These are phyloP conservation scores for Lactarius vividus DNA, from an alignment of 768 basidiomycete species.

Conservation along the genomic window DNA sequence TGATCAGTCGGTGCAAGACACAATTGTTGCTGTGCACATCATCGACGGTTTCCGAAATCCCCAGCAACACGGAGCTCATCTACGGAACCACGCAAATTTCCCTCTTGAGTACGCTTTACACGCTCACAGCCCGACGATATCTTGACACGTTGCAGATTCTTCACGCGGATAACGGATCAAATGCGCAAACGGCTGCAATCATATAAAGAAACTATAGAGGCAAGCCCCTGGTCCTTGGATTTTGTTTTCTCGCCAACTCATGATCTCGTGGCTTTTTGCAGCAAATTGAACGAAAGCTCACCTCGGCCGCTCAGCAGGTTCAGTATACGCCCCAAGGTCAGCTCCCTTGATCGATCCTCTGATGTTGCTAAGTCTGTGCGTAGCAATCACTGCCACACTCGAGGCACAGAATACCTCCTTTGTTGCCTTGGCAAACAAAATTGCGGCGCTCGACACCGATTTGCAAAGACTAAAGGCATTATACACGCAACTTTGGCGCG, in stretches of 20 bases:
- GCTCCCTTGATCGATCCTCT: conserved; percentile 18
- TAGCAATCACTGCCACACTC: conserved; percentile 72
- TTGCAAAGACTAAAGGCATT: conserved; percentile 71
- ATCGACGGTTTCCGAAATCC: conserved; percentile 77
- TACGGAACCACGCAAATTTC: conserved; percentile 79
- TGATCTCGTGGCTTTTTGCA: conserved; percentile 29
- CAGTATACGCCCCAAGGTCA: conserved; percentile 76
- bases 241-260: not conserved
- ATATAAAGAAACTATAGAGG: conserved; percentile 82
- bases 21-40: conserved; percentile 71
- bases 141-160: conserved; percentile 48
- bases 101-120: conserved; percentile 64
- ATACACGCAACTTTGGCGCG: conserved; percentile 77
- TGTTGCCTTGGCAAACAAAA: conserved; percentile 71
- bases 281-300: conserved; percentile 84
- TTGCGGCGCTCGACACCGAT: conserved; percentile 69
- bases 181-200: conserved; percentile 70
- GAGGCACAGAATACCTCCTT: conserved; percentile 80
- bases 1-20: conserved; percentile 77
- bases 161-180: conserved; percentile 65
- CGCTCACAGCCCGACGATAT: not conserved
- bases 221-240: not conserved
- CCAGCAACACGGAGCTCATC: conserved; percentile 63
- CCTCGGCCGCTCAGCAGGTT: conserved; percentile 58
- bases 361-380: conserved; percentile 1